Percentiles rank a stretch among this genome's conserved stretches.
Conservation (phyloP, 2,329 filamentous ascomycete genomes). For the Cytospora leucostoma region DNA sequence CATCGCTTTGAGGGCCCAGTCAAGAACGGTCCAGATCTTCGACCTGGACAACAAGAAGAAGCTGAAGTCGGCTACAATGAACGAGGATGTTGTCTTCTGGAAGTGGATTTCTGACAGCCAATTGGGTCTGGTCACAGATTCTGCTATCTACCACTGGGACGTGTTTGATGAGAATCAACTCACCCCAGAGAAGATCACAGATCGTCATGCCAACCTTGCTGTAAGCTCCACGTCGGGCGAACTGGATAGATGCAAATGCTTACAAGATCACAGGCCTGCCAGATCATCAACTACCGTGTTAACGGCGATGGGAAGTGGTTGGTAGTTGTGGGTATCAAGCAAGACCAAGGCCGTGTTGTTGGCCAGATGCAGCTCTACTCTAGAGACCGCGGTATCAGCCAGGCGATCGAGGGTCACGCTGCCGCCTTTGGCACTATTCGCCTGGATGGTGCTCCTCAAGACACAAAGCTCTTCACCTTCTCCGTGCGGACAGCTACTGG, state of each 20-base stretch:
- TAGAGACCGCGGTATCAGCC: constrained; percentile 92
- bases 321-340: constrained; percentile 94
- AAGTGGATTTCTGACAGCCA: constrained; percentile 95
- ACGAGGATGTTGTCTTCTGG: constrained; percentile 98
- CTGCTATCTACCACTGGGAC: constrained; percentile 95
- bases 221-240: constrained; percentile 50
- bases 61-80: constrained; percentile 95
- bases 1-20: constrained; percentile 94
- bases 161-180: constrained; percentile 83
- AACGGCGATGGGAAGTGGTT: constrained; percentile 98
- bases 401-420: constrained; percentile 96
- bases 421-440: constrained; percentile 89
- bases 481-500: constrained; percentile 86
- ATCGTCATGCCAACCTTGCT: constrained; percentile 85
- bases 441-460: constrained; percentile 83
- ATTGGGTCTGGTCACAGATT: constrained; percentile 87
- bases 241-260: constrained; percentile 19
- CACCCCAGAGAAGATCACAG: constrained; percentile 86
- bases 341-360: constrained; percentile 88
- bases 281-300: constrained; percentile 99
- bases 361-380: constrained; percentile 98
- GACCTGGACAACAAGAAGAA: constrained; percentile 91
- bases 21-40: constrained; percentile 95
- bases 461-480: constrained; percentile 96
- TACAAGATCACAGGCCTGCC: constrained; percentile 67